phyloP scores from a whole-genome alignment of 2,329 filamentous ascomycete species.

The Aspergillus pseudoterreus region DNA sequence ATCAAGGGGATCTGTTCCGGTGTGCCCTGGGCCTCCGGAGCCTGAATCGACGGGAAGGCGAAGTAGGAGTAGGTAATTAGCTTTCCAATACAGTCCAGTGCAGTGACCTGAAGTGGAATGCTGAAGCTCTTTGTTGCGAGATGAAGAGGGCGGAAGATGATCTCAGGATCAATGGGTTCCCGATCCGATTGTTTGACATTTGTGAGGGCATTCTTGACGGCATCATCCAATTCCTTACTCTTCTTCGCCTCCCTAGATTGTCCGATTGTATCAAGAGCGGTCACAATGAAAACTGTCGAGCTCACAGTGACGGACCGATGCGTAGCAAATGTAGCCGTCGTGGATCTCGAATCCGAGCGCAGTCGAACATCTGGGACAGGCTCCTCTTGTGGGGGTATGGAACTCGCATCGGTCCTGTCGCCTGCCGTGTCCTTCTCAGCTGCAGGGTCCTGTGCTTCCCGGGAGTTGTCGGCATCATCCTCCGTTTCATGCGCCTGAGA shows the following conservation, averaged over 20 bases:
- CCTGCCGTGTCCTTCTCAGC: conserved; percentile 11
- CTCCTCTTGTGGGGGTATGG: conserved; percentile 21
- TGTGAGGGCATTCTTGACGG: conserved; percentile 74
- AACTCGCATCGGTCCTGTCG: conserved; percentile 14
- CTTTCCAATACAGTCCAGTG: conserved; percentile 97
- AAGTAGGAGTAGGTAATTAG: conserved; percentile 99
- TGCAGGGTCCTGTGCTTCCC: conserved; percentile 12
- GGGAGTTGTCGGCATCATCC: conserved; percentile 7
- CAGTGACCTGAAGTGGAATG: conserved; percentile 79
- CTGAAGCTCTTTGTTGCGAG: conserved; percentile 84
- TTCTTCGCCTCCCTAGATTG: conserved; percentile 86
- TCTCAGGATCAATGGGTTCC: conserved; percentile 79
- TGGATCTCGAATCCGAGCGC: conserved; percentile 61
- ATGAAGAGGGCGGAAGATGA: conserved; percentile 86
- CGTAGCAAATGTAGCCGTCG: conserved; percentile 49
- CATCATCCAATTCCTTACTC: conserved; percentile 78
- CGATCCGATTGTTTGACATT: conserved; percentile 83
- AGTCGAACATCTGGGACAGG: conserved; percentile 33
- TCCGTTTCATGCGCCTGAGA: conserved; percentile 19
- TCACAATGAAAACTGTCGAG: conserved; percentile 94
- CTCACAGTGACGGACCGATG: conserved; percentile 67
- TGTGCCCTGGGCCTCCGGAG: conserved; percentile 21
- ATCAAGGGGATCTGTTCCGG: conserved; percentile 68
- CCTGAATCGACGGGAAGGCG: conserved; percentile 59
- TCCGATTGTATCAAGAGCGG: conserved; percentile 86